Conservation (phyloP, 2,329 filamentous ascomycete species). For the Colletotrichum navitas region DNA sequence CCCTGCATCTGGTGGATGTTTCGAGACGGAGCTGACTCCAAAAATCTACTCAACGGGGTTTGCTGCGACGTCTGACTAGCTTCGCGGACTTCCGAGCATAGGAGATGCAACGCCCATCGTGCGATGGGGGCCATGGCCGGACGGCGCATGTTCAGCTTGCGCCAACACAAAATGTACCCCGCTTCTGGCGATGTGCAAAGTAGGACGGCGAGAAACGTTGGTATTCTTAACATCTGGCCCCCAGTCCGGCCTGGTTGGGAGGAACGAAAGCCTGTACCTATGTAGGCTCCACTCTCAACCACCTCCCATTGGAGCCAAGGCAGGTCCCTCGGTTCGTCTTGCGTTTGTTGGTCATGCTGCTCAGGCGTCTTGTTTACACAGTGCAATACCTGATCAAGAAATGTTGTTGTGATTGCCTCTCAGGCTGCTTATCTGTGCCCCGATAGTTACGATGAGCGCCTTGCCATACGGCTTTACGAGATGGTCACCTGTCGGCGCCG, state of each 20-base stretch:
- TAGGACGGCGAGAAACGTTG: background rate
- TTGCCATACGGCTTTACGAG: background rate
- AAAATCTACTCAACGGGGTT: background rate
- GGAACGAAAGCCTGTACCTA: background rate
- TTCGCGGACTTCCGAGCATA: constrained; percentile 7
- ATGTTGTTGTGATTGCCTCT: background rate
- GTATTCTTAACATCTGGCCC: background rate
- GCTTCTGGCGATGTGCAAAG: background rate
- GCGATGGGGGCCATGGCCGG: background rate
- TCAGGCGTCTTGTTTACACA: background rate
- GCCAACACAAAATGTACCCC: background rate
- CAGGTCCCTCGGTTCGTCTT: background rate
- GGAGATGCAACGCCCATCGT: background rate
- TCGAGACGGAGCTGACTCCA: background rate
- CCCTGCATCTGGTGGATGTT: background rate
- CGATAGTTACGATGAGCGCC: background rate
- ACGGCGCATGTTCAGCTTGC: background rate
- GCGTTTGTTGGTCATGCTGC: background rate
- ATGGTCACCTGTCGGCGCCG: no score
- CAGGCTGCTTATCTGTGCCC: background rate
- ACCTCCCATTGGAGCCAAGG: background rate
- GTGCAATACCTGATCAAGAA: background rate
- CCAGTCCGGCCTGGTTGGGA: background rate
- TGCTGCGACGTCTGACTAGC: background rate
- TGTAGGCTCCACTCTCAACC: background rate